Conservation (phyloP, 768 basidiomycete genomes). For the Tricholoma flavovirens region DNA sequence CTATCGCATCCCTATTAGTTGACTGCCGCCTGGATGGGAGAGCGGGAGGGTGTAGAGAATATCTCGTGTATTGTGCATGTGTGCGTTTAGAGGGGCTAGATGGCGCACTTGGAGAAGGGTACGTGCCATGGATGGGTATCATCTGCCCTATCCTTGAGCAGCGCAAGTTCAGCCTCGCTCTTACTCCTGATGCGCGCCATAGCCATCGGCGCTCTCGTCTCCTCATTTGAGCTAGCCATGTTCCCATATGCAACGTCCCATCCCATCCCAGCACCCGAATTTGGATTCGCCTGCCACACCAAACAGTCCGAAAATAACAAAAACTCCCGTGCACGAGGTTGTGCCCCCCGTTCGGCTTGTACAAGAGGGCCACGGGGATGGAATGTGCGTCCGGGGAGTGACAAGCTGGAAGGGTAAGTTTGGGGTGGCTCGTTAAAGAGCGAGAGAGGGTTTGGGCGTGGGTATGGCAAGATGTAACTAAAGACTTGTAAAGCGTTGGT, state of each 20-base stretch:
- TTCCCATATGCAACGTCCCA: slow-evolving; percentile 15
- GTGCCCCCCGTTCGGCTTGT: slow-evolving; percentile 48
- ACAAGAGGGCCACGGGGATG: slow-evolving; percentile 61
- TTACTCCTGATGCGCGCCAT: slow-evolving; percentile 47
- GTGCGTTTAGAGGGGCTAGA: slow-evolving; percentile 12
- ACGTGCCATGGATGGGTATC: slow-evolving; percentile 3
- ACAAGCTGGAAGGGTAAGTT: slow-evolving; percentile 77
- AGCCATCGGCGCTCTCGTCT: slow-evolving; percentile 12
- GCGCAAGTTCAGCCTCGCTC: slow-evolving; percentile 53
- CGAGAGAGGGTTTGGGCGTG: slow-evolving; percentile 76
- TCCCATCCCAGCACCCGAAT: slow-evolving; percentile 28
- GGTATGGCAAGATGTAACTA: slow-evolving; percentile 73
- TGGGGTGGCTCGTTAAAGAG: slow-evolving; percentile 72
- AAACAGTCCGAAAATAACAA: slow-evolving; percentile 80
- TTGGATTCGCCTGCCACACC: slow-evolving; percentile 66
- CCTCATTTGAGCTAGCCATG: slow-evolving; percentile 12
- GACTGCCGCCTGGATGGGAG: slow-evolving; percentile 20
- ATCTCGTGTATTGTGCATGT: slow-evolving; percentile 12
- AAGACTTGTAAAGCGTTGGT: too few species aligned
- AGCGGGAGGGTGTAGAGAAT: slow-evolving; percentile 23
- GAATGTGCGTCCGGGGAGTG: slow-evolving; percentile 73
- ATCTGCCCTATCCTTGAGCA: slow-evolving; percentile 6
- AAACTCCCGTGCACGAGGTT: slow-evolving; percentile 59
- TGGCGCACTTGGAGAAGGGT: slow-evolving; percentile 13
- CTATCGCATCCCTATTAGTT: slow-evolving; percentile 32